Evolutionary conservation across 345 rosid genomes (phyloP).

Genomic region (Gossypium mustelinum): DNA sequence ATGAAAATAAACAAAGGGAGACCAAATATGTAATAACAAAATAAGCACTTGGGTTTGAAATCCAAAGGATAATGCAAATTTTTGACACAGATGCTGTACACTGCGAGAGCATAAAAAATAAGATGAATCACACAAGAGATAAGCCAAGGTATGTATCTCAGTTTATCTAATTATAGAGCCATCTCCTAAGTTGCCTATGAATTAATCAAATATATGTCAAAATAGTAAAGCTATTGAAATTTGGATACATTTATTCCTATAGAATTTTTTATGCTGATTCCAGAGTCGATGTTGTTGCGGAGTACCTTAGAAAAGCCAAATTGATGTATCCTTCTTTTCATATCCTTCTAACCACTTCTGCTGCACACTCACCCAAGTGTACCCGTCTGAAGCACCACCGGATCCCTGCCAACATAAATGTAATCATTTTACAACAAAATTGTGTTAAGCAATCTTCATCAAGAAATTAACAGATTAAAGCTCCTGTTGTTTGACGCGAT

Average conservation of each 20-base stretch:
- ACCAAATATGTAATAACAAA: background rate
- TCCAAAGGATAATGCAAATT: background rate
- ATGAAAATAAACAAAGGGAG: background rate
- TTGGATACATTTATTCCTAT: background rate
- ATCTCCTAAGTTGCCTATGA: background rate
- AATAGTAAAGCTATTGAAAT: background rate
- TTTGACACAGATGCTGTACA: background rate
- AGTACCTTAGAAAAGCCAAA: constrained; percentile 35
- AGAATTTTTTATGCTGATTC: background rate
- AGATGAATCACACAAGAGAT: background rate
- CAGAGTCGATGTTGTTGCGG: background rate
- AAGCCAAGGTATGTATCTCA: background rate
- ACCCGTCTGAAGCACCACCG: constrained; percentile 24
- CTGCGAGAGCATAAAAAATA: background rate
- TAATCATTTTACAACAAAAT: background rate
- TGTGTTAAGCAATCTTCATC: background rate
- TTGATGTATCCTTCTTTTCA: constrained; percentile 37
- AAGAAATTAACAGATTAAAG: constrained; percentile 2
- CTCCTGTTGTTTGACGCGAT: background rate
- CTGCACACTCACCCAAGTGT: constrained; percentile 52
- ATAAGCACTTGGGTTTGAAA: background rate
- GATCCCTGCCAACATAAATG: constrained; percentile 35
- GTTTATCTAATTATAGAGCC: background rate
- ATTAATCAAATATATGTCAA: background rate
- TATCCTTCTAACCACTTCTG: constrained; percentile 67